phyloP scores from a whole-genome alignment of 2,329 filamentous ascomycete genomes.

The Penicillium sp. region DNA sequence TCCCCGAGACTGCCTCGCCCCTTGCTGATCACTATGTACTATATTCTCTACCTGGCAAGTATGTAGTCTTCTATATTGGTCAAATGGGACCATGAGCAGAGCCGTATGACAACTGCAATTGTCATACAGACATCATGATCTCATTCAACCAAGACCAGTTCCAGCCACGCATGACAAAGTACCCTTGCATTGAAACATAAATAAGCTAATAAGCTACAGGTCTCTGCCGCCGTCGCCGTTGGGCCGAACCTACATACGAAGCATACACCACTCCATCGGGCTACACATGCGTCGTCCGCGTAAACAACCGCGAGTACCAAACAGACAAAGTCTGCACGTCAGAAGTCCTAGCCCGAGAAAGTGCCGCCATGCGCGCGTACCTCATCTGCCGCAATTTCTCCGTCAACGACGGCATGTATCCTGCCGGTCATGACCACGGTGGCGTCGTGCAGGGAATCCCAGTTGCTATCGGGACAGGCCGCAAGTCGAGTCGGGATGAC shows the following conservation, averaged over 20 bases:
- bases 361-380: slow-evolving; percentile 90
- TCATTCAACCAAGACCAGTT: not conserved
- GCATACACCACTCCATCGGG: slow-evolving; percentile 67
- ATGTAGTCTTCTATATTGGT: no score
- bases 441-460: slow-evolving; percentile 56
- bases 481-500: slow-evolving; percentile 46
- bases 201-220: slow-evolving; percentile 49
- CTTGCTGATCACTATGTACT: slow-evolving; percentile 36
- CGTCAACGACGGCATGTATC: slow-evolving; percentile 87
- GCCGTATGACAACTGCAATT: no score
- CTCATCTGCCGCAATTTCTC: slow-evolving; percentile 98
- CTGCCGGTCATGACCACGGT: slow-evolving; percentile 50
- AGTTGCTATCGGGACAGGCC: slow-evolving; percentile 58
- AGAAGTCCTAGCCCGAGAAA: slow-evolving; percentile 78
- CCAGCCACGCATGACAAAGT: not conserved
- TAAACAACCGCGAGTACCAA: slow-evolving; percentile 95
- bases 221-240: slow-evolving; percentile 88
- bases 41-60: slow-evolving; percentile 65
- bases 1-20: not conserved
- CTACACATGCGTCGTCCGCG: slow-evolving; percentile 83
- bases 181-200: slow-evolving; percentile 8
- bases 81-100: no score
- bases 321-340: slow-evolving; percentile 81
- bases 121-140: not conserved
- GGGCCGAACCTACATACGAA: slow-evolving; percentile 86